phyloP scores from a whole-genome alignment of 2,329 filamentous ascomycete genomes.

The Dothideomycetes sp. region DNA sequence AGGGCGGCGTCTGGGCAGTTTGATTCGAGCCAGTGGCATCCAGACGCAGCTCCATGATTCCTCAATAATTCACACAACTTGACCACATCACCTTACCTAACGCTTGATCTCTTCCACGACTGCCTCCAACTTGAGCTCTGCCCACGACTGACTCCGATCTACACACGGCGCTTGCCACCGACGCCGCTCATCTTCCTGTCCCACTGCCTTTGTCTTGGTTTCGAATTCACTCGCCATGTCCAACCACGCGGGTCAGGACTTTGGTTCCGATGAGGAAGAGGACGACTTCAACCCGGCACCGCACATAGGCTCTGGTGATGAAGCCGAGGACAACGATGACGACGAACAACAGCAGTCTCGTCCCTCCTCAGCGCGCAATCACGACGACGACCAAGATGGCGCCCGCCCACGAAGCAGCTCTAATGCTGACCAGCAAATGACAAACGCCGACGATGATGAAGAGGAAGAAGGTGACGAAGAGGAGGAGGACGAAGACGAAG shows the following conservation, averaged over 20 bases:
- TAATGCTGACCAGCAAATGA: conserved; percentile 34
- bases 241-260: conserved; percentile 37
- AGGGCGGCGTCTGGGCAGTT: not conserved
- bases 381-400: conserved; percentile 24
- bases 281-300: conserved; percentile 84
- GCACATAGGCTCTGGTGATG: conserved; percentile 62
- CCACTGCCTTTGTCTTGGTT: not conserved
- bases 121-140: too few relatives aligned
- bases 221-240: conserved; percentile 17
- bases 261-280: conserved; percentile 56
- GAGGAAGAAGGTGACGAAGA: conserved; percentile 49
- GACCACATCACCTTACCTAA: not conserved
- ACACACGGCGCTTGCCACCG: too few relatives aligned
- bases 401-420: conserved; percentile 16
- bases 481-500: conserved; percentile 43
- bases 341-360: conserved; percentile 20
- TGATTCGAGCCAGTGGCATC: too few relatives aligned
- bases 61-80: not conserved
- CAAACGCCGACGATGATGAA: conserved; percentile 52
- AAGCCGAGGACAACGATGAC: conserved; percentile 31
- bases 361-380: conserved; percentile 3
- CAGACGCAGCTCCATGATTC: not conserved
- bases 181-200: not conserved
- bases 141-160: too few relatives aligned
- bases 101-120: not conserved